Conservation (phyloP, 345 rosid species). For the Citrus mangshanensis region DNA sequence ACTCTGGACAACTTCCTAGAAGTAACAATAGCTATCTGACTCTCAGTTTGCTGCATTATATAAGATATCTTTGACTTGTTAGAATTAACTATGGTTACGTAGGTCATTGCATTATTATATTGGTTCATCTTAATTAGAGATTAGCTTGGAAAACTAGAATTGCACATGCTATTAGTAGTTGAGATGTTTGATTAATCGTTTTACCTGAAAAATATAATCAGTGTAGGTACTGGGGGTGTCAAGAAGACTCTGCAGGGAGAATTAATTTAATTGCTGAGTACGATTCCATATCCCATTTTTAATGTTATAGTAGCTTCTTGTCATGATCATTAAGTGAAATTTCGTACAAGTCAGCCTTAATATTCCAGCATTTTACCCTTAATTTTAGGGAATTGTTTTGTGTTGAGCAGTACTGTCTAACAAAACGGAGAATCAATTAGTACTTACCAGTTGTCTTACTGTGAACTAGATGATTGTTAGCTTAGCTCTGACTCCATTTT, state of each 20-base stretch:
- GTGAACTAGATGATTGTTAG: neutral
- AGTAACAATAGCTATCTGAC: conserved; percentile 10
- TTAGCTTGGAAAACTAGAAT: conserved; percentile 11
- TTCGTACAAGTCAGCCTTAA: conserved; percentile 8
- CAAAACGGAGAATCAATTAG: neutral
- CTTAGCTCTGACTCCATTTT: neutral
- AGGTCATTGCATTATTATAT: neutral
- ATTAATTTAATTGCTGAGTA: neutral
- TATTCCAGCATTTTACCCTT: neutral
- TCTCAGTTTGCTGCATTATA: neutral
- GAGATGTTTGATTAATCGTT: conserved; percentile 12
- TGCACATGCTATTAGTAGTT: conserved; percentile 25
- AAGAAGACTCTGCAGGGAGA: neutral
- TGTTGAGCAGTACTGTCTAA: conserved; percentile 1
- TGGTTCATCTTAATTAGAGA: neutral
- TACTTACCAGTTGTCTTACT: neutral
- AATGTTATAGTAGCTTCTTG: neutral
- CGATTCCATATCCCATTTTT: neutral
- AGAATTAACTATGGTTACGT: neutral
- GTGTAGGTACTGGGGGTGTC: neutral
- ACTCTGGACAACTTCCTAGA: conserved; percentile 18
- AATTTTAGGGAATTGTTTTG: conserved; percentile 18
- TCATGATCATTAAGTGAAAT: conserved; percentile 4
- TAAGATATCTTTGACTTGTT: conserved; percentile 20
- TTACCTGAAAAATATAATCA: neutral